Percentiles rank a stretch among this genome's conserved stretches.
These are phyloP conservation scores for Populus ilicifolia DNA, from an alignment of 345 rosid genomes.

Conservation along the genomic window DNA sequence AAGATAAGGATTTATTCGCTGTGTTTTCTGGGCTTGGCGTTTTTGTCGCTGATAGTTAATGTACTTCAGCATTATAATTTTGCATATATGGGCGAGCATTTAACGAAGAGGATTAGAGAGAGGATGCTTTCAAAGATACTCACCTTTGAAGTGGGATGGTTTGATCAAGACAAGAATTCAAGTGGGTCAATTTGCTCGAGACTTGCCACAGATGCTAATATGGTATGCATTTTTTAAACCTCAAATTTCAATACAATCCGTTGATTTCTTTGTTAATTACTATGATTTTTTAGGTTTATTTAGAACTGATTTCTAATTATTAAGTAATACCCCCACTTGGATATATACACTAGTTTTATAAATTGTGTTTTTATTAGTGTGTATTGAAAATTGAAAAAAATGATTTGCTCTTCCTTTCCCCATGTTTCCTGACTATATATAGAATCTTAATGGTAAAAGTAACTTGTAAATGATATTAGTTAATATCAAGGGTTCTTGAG, in stretches of 20 bases:
- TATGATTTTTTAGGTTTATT: no score
- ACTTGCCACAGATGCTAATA: constrained; percentile 32
- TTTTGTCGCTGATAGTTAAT: constrained; percentile 18
- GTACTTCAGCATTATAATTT: constrained; percentile 35
- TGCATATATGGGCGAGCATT: constrained; percentile 31
- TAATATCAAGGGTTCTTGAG: no score
- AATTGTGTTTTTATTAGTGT: no score
- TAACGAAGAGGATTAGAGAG: constrained; percentile 36
- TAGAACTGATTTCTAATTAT: no score
- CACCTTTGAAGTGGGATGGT: constrained; percentile 42
- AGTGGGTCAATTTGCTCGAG: constrained; percentile 38
- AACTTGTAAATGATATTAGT: no score
- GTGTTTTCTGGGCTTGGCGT: constrained; percentile 31
- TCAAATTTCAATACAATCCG: background rate
- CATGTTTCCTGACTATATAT: no score
- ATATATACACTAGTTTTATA: no score
- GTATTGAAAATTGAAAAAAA: no score
- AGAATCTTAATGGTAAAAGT: no score
- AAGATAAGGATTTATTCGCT: constrained; percentile 32
- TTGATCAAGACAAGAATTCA: constrained; percentile 35
- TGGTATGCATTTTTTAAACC: constrained; percentile 17
- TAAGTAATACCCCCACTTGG: no score
- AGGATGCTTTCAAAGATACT: constrained; percentile 34
- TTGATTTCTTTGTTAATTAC: background rate
- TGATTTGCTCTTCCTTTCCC: no score